Percentiles rank a stretch among this genome's conserved stretches.
These are phyloP conservation scores for Gentiana straminea DNA, from an alignment of 257 asterid genomes.

Conservation along the genomic window DNA sequence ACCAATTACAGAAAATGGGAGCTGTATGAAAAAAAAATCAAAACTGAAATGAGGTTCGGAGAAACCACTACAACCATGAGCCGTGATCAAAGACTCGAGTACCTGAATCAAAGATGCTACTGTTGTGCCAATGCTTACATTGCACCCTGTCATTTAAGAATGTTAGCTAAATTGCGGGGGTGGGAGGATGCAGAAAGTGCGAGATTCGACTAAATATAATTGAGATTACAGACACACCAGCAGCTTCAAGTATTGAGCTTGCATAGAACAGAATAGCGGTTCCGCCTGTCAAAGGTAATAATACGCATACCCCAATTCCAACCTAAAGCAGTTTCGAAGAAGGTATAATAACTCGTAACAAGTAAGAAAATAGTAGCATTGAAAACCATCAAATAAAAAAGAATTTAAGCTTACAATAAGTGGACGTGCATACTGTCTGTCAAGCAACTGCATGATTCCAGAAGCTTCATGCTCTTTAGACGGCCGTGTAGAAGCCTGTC, in stretches of 20 bases:
- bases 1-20: not conserved
- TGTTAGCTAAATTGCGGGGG: not conserved
- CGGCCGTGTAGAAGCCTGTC: too few relatives aligned
- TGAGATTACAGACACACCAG: not conserved
- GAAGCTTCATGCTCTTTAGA: too few relatives aligned
- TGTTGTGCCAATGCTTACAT: not conserved
- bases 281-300: not conserved
- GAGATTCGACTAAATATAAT: too few relatives aligned
- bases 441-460: too few relatives aligned
- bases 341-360: too few relatives aligned
- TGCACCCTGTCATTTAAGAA: not conserved
- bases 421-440: too few relatives aligned
- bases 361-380: too few relatives aligned
- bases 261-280: not conserved
- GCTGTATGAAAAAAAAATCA: not conserved
- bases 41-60: too few relatives aligned
- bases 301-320: not conserved
- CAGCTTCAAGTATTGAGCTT: constrained; percentile 2
- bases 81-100: not conserved
- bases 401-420: too few relatives aligned
- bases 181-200: too few relatives aligned
- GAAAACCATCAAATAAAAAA: too few relatives aligned
- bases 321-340: not conserved
- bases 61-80: not conserved
- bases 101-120: constrained; percentile 1